phyloP scores from a whole-genome alignment of 768 basidiomycete genomes.

The Suillus ampliporus region DNA sequence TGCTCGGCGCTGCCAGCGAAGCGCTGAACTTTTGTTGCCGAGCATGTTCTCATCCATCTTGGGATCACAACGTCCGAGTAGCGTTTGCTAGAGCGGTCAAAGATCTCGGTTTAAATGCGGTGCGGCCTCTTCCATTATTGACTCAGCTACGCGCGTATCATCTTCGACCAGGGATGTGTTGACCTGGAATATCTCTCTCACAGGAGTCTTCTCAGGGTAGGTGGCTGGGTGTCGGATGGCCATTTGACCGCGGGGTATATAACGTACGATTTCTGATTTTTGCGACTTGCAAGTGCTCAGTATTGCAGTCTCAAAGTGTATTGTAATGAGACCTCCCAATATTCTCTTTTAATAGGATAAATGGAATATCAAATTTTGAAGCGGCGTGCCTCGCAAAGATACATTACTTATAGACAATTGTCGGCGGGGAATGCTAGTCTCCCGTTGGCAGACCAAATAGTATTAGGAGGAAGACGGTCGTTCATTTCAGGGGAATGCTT shows the following conservation, averaged over 20 bases:
- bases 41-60: not conserved
- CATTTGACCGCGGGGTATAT: not conserved
- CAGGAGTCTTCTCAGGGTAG: conserved; percentile 5
- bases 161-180: not conserved
- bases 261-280: conserved; percentile 2
- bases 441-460: not conserved
- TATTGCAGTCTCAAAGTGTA: not conserved
- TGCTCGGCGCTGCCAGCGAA: conserved; percentile 1
- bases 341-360: not conserved
- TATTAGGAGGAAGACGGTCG: not conserved
- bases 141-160: not conserved
- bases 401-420: not conserved
- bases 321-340: not conserved
- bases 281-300: not conserved
- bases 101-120: not conserved
- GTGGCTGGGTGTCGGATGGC: not conserved
- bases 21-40: not conserved
- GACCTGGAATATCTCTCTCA: conserved; percentile 1
- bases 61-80: not conserved
- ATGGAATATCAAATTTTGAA: not conserved
- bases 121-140: not conserved
- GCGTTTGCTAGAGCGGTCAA: not conserved
- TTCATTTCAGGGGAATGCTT: not conserved
- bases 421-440: not conserved
- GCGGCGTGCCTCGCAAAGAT: not conserved